Evolutionary conservation across 208 protist species (phyloP).

Genomic region (Strigomonas galati): DNA sequence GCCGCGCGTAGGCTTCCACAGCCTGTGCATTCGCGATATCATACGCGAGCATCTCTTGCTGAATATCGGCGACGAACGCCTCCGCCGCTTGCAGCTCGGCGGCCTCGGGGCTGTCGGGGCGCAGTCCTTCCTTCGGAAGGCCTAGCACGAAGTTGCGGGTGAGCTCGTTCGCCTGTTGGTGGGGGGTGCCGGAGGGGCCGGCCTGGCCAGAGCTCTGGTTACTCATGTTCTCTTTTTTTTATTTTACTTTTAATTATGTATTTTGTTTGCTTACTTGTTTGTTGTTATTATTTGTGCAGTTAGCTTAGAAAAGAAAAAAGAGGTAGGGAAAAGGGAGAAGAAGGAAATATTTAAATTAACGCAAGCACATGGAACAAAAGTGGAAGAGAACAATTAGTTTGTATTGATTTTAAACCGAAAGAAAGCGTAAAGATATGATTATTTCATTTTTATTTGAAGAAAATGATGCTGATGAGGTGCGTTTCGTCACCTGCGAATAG

Average conservation of each 20-base stretch:
- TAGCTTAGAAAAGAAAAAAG: conserved; percentile 21
- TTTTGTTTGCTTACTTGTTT: conserved; percentile 9
- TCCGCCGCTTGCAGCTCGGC: conserved; percentile 70
- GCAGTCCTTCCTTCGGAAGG: conserved; percentile 55
- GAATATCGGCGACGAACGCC: conserved; percentile 75
- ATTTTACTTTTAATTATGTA: conserved; percentile 8
- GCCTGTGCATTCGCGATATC: conserved; percentile 80
- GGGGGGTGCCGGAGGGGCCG: conserved; percentile 21
- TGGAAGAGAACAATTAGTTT: conserved; percentile 3
- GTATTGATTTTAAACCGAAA: conserved; percentile 3
- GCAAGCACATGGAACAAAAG: neutral
- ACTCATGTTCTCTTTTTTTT: conserved; percentile 15
- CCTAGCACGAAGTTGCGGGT: conserved; percentile 74
- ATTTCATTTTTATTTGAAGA: conserved; percentile 2
- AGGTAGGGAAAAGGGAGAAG: conserved; percentile 12
- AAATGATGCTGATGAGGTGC: neutral
- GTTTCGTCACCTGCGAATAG: too few relatives aligned
- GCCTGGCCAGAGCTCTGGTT: conserved; percentile 9
- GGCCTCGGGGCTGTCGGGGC: conserved; percentile 48
- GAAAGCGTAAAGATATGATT: too few relatives aligned
- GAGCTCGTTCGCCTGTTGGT: conserved; percentile 46
- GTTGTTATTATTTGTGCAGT: conserved; percentile 13
- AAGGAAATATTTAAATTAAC: conserved; percentile 11
- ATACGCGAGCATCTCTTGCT: conserved; percentile 74
- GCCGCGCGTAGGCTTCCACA: conserved; percentile 61